A percentile compares a stretch with the other conserved stretches of the same genome.
Conservation (phyloP, 2,329 filamentous ascomycete genomes). For the Harringtonia aguacate region DNA sequence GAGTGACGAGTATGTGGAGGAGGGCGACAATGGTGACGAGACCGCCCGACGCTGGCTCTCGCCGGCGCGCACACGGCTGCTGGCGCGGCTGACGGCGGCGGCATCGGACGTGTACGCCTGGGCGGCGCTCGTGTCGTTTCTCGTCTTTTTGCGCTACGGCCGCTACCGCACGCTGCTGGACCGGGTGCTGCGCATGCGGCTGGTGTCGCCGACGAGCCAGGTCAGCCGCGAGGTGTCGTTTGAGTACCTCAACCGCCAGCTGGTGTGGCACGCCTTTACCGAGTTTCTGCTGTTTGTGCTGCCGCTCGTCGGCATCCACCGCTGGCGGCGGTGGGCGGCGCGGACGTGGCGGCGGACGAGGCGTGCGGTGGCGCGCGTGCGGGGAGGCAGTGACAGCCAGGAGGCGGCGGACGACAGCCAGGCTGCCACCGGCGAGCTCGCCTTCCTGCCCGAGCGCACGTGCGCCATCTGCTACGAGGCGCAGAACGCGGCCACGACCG, state of each 20-base stretch:
- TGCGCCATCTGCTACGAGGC: constrained; percentile 97
- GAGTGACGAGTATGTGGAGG: constrained; percentile 51
- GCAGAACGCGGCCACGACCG: constrained; percentile 66
- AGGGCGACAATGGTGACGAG: constrained; percentile 19
- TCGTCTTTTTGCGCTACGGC: constrained; percentile 84
- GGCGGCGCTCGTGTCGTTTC: constrained; percentile 74
- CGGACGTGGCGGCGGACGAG: constrained; percentile 78
- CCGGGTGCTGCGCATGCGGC: constrained; percentile 69
- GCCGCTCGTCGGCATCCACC: constrained; percentile 88
- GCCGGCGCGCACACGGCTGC: constrained; percentile 28
- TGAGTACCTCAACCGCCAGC: constrained; percentile 92
- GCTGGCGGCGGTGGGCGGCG: constrained; percentile 84
- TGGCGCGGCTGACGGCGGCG: constrained; percentile 60
- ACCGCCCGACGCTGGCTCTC: not conserved
- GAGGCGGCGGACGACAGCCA: not conserved
- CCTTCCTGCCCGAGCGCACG: constrained; percentile 82
- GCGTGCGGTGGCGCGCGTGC: constrained; percentile 38
- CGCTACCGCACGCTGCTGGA: constrained; percentile 87
- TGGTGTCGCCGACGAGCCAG: constrained; percentile 76
- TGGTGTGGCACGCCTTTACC: constrained; percentile 99
- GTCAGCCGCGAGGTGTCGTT: constrained; percentile 89
- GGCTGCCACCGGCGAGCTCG: constrained; percentile 54
- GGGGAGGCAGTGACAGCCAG: constrained; percentile 19
- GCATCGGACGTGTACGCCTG: constrained; percentile 67
- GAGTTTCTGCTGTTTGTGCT: constrained; percentile 96